phyloP scores from a whole-genome alignment of 2,329 filamentous ascomycete species.

The Bisporella sp. region DNA sequence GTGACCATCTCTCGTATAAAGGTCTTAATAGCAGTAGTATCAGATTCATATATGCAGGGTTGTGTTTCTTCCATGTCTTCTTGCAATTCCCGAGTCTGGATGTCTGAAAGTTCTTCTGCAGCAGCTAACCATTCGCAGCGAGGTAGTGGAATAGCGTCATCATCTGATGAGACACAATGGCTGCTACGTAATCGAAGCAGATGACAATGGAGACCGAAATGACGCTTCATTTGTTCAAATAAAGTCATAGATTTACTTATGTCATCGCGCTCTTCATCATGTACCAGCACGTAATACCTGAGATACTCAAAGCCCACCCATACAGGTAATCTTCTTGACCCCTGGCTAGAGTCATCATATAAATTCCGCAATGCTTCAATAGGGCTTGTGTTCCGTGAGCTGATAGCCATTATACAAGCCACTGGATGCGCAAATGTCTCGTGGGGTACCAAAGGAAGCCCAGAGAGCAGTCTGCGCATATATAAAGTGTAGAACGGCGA shows the following conservation, averaged over 20 bases:
- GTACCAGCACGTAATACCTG: constrained; percentile 91
- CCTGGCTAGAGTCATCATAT: constrained; percentile 78
- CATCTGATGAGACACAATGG: constrained; percentile 81
- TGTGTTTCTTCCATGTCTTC: constrained; percentile 66
- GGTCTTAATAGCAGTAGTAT: constrained; percentile 77
- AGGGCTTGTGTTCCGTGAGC: constrained; percentile 74
- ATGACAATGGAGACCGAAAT: constrained; percentile 93
- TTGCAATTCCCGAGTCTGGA: constrained; percentile 59
- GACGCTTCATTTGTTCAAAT: constrained; percentile 99
- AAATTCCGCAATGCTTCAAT: constrained; percentile 81
- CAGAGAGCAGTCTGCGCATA: constrained; percentile 74
- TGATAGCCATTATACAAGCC: constrained; percentile 90
- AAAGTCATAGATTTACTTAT: constrained; percentile 82
- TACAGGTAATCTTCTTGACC: constrained; percentile 63
- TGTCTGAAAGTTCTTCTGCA: constrained; percentile 71
- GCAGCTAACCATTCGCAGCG: constrained; percentile 86
- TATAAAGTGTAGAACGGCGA: constrained; percentile 85
- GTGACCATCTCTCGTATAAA: constrained; percentile 94
- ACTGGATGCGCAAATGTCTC: constrained; percentile 95
- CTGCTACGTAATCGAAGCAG: constrained; percentile 77
- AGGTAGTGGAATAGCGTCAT: constrained; percentile 79
- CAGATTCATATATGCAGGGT: constrained; percentile 84
- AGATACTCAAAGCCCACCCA: constrained; percentile 93
- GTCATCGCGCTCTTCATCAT: constrained; percentile 93
- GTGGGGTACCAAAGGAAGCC: constrained; percentile 69